Base-by-base conservation (phyloP, 306 rosid species). In the Castanea sativa region DNA sequence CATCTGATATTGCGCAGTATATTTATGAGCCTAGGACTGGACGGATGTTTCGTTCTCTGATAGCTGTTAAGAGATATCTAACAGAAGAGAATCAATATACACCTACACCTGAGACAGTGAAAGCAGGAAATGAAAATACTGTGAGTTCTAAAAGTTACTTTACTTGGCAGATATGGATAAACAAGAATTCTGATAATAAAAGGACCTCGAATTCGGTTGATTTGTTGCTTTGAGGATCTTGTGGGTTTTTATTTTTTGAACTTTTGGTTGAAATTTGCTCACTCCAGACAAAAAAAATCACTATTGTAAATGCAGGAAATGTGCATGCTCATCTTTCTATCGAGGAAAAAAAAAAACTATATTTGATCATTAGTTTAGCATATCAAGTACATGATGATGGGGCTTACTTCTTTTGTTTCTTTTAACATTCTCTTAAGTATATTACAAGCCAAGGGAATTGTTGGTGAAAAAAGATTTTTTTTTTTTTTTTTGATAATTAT, bases 1-100 rank as follows among this genome's bases (percentile, higher is more conserved):
- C 12, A 5, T 59, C 29, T 9, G 30, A 59, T 76, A 25, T 72
- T 75, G 23, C 25, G 82, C 89, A 92, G 94, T 88, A 76, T 73
- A 90, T 87, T 81, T 56, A 77, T 81, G 94, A 90, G 69, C 91
- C 90, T 9, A 63, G 30, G 14, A 88, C 90, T 4, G 78, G 91
- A 56, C 74, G 25, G 80, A 27, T 27, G 81, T 92, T 92, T 73
- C 94, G 89, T 59, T 92, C 97, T 8, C 78, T 88, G 80, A 2
- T 68, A 53, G 73, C 90, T 60, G 94, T 90, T 69, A 57, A 83
- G 85, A 83, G 85, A 83, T 76, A 92, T 80, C 84, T 92, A 43
- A 69, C 55, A 35, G 79, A 60, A 21, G 87, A 78, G 52, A 41
- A 58, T 12, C 25, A 45, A 59, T 79, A 74, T 11, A 16, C 7